Evolutionary conservation across 2,329 filamentous ascomycete genomes (phyloP).

Genomic region (Aspergillus eucalypticola): DNA sequence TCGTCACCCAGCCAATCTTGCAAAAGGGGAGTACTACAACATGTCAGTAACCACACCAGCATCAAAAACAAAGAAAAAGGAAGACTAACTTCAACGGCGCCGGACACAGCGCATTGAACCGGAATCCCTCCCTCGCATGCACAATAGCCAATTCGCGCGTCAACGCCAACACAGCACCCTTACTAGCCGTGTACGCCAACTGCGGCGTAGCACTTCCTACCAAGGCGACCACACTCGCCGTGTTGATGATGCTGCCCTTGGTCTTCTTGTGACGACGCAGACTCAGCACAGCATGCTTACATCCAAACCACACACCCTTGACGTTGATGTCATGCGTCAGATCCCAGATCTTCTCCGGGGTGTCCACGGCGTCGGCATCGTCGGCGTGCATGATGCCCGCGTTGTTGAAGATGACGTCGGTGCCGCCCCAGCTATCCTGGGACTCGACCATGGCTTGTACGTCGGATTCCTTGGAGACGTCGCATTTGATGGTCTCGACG

Average conservation of each 20-base stretch:
- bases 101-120: constrained; percentile 88
- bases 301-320: constrained; percentile 96
- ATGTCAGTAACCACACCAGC: constrained; percentile 1
- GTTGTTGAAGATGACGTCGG: constrained; percentile 72
- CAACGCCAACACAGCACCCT: constrained; percentile 86
- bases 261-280: constrained; percentile 78
- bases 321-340: constrained; percentile 92
- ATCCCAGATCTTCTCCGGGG: constrained; percentile 90
- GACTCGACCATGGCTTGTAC: background rate
- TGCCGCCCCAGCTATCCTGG: background rate
- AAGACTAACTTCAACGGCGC: constrained; percentile 72
- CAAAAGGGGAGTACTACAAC: constrained; percentile 70
- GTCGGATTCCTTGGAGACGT: background rate
- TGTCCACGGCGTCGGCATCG: constrained; percentile 77
- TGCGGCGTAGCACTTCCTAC: constrained; percentile 86
- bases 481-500: background rate
- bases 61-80: background rate
- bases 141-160: constrained; percentile 90
- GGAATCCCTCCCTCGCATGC: constrained; percentile 80
- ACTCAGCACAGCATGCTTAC: constrained; percentile 84
- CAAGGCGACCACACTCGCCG: constrained; percentile 82
- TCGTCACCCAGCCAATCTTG: constrained; percentile 95
- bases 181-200: constrained; percentile 89
- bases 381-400: constrained; percentile 93
- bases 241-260: constrained; percentile 84